Evolutionary conservation across 2,329 filamentous ascomycete species (phyloP).

Genomic region (Penicillium sp.): DNA sequence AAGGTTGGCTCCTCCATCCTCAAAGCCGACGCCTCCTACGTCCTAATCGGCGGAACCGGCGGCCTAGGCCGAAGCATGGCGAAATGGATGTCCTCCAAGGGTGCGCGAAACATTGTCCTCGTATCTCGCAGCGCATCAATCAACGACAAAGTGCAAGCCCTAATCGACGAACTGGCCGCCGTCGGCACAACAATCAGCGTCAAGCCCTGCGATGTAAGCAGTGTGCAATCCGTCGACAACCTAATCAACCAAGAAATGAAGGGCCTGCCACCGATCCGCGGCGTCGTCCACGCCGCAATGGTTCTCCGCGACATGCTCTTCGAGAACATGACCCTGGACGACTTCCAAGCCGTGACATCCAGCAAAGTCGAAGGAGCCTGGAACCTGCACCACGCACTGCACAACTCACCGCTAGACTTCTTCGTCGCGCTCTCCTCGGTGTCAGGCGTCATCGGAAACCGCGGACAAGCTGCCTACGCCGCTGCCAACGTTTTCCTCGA

Average conservation of each 20-base stretch:
- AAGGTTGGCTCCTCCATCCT: constrained; percentile 36
- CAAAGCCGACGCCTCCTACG: constrained; percentile 40
- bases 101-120: constrained; percentile 54
- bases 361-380: constrained; percentile 27
- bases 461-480: constrained; percentile 28
- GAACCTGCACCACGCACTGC: constrained; percentile 31
- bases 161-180: constrained; percentile 17
- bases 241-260: constrained; percentile 21
- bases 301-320: constrained; percentile 39
- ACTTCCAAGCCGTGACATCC: constrained; percentile 20
- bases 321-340: constrained; percentile 29
- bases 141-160: constrained; percentile 17
- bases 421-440: constrained; percentile 30
- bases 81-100: constrained; percentile 50
- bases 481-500: constrained; percentile 29
- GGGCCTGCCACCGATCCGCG: constrained; percentile 38
- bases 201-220: constrained; percentile 36
- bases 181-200: constrained; percentile 21
- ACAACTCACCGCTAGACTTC: constrained; percentile 23
- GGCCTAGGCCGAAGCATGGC: constrained; percentile 58
- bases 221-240: constrained; percentile 29
- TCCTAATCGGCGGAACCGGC: constrained; percentile 58
- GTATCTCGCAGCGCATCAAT: constrained; percentile 48
- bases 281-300: constrained; percentile 50
- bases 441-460: constrained; percentile 28